Conservation (phyloP, 108 stramenopile genomes). For the Schizochytrium sp. region DNA sequence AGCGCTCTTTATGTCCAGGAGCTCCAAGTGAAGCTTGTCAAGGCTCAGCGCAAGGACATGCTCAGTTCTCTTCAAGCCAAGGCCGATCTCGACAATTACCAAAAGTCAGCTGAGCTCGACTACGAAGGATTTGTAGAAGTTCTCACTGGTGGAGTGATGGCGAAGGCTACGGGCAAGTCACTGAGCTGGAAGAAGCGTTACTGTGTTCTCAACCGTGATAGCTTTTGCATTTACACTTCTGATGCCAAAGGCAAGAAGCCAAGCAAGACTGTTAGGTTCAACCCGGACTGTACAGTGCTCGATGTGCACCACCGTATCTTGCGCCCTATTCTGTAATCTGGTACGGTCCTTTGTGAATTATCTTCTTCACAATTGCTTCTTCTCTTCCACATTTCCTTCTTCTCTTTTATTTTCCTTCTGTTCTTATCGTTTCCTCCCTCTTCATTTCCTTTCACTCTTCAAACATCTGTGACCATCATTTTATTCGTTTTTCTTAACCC, state of each 20-base stretch:
- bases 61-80: conserved; percentile 46
- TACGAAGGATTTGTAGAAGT: conserved; percentile 6
- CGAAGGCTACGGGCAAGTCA: background rate
- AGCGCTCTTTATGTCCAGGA: conserved; percentile 4
- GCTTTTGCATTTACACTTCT: background rate
- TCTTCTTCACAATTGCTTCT: background rate
- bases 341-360: background rate
- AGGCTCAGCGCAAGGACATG: conserved; percentile 58
- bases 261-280: background rate
- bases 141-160: background rate
- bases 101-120: conserved; percentile 24
- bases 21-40: conserved; percentile 19
- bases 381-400: background rate
- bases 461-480: too few species aligned
- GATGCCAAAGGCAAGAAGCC: conserved; percentile 17
- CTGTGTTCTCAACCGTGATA: background rate
- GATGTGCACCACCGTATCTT: conserved; percentile 42
- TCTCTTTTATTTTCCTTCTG: too few species aligned
- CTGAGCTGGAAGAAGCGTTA: background rate
- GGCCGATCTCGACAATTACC: conserved; percentile 46
- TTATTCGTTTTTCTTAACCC: too few species aligned
- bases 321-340: background rate
- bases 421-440: too few species aligned
- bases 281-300: conserved; percentile 36
- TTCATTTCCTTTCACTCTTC: too few species aligned